Conservation (phyloP, 805 yeast genomes). For the Torulaspora maleeae region DNA sequence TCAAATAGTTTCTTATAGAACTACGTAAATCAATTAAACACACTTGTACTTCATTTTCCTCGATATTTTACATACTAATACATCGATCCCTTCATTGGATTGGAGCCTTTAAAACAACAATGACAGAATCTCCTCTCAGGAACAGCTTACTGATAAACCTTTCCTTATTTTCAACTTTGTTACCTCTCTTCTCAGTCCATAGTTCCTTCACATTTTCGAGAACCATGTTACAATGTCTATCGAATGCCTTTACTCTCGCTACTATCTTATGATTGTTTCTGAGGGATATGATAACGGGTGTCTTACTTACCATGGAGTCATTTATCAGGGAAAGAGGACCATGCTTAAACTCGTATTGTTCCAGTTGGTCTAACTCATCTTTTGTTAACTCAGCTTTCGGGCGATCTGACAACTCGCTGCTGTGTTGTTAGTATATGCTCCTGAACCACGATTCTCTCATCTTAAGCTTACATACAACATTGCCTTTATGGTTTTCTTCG, state of each 20-base stretch:
- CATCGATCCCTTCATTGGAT: conserved; percentile 14
- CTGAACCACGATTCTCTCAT: neutral
- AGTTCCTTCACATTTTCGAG: conserved; percentile 87
- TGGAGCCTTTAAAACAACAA: conserved; percentile 64
- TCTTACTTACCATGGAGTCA: conserved; percentile 66
- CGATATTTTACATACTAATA: neutral
- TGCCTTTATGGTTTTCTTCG: neutral
- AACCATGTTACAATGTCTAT: conserved; percentile 91
- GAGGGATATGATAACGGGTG: conserved; percentile 80
- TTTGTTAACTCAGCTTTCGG: conserved; percentile 78
- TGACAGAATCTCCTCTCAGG: conserved; percentile 91
- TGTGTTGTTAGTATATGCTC: conserved; percentile 1
- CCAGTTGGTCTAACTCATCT: conserved; percentile 71
- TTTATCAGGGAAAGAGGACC: conserved; percentile 92
- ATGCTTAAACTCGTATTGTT: conserved; percentile 81
- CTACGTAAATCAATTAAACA: conserved; percentile 2
- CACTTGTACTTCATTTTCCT: neutral
- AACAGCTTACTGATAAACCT: conserved; percentile 86
- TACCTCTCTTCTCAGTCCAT: conserved; percentile 66
- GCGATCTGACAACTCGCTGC: conserved; percentile 61
- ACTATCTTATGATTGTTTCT: conserved; percentile 90
- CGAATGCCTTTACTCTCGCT: conserved; percentile 90
- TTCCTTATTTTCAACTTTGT: conserved; percentile 55
- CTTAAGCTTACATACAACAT: conserved; percentile 7
- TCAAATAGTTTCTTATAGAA: conserved; percentile 32